Base-by-base conservation (phyloP, 305 asterid species). In the Fraxinus angustifolia region DNA sequence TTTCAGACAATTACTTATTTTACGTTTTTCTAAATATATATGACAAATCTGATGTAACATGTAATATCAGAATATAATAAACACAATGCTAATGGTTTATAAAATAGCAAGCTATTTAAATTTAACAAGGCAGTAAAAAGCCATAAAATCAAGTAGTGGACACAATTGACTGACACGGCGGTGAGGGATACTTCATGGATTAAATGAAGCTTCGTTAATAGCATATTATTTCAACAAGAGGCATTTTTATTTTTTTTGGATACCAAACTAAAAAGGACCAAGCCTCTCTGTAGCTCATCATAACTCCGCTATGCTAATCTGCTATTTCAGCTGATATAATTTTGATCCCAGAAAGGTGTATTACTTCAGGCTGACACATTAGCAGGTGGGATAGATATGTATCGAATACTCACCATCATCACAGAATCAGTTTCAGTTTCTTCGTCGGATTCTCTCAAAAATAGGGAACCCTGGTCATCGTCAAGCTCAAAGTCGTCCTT, bases 401-500 rank as follows among this genome's bases (percentile, higher is more conserved):
- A 77, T 19, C 75, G 70, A 78, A 77, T 40, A 86, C 93, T 79
- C 86, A 93, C 98, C 97, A 90, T 93, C 94, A 92, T 91, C 28
- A 90, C 83, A 26, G 98, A 93, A 79, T 85, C 90, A 6, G 92
- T 87, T 50, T 95, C 98, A 7, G 97, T 91, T 88, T 89, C 95
- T 84, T 88, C 97, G 86, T 93, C 98, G 26, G 94, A 90, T 67
- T 89, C 92, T 73, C 94, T 87, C 50, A 90, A 82, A 76, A 87
- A 83, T 77, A 93, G 90, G 56, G 95, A 93, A 77, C 87, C 93
- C 85, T 88, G 89, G 73, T 96, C 98, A 60, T 94, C 97, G 79
- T 93, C 97, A 83, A 90, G 87, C 84, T 90, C 96, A 81, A 84
- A 89, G 42, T 75, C 91, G 73, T 90, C 85, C 79, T 65, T 76